A percentile compares a stretch with the other conserved stretches of the same genome.
These are phyloP conservation scores for Aspergillus transmontanensis DNA, from an alignment of 2,329 filamentous ascomycete genomes.

Conservation along the genomic window DNA sequence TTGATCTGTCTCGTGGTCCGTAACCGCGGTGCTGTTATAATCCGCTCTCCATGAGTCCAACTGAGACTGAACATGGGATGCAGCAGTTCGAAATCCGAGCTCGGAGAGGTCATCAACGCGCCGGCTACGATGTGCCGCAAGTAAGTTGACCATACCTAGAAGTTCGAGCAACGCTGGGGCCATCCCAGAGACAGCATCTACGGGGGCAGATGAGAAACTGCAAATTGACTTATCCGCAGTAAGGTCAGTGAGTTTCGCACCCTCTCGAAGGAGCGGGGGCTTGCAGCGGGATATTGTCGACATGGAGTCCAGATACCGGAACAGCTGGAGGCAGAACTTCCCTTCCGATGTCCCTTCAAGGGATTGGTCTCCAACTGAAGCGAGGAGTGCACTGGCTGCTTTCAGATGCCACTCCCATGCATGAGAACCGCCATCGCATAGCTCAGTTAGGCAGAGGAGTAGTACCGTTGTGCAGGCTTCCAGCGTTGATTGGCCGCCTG, in stretches of 20 bases:
- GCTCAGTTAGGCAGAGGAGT: conserved; percentile 47
- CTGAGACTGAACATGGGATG: conserved; percentile 37
- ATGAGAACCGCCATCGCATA: conserved; percentile 47
- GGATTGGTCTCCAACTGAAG: conserved; percentile 33
- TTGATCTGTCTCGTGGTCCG: conserved; percentile 30
- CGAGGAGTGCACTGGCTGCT: conserved; percentile 44
- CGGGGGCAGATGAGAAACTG: background rate
- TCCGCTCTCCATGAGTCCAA: conserved; percentile 42
- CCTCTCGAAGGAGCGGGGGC: conserved; percentile 25
- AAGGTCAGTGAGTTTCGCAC: conserved; percentile 20
- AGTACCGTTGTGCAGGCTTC: conserved; percentile 46
- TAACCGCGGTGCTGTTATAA: conserved; percentile 26
- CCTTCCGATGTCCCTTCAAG: conserved; percentile 28
- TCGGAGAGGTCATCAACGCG: conserved; percentile 32
- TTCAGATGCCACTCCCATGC: conserved; percentile 49
- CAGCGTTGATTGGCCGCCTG: conserved; percentile 35
- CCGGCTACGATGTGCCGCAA: conserved; percentile 31
- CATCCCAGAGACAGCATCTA: conserved; percentile 25
- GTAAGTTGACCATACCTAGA: conserved; percentile 30
- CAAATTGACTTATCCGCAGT: conserved; percentile 8
- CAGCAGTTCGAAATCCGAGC: conserved; percentile 34
- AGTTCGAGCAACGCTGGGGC: conserved; percentile 26
- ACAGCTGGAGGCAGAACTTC: conserved; percentile 44
- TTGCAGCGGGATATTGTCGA: conserved; percentile 35
- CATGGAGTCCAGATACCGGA: conserved; percentile 36